Conservation (phyloP, 192 early-diverging fungal genomes). For the Mortierella hygrophila region DNA sequence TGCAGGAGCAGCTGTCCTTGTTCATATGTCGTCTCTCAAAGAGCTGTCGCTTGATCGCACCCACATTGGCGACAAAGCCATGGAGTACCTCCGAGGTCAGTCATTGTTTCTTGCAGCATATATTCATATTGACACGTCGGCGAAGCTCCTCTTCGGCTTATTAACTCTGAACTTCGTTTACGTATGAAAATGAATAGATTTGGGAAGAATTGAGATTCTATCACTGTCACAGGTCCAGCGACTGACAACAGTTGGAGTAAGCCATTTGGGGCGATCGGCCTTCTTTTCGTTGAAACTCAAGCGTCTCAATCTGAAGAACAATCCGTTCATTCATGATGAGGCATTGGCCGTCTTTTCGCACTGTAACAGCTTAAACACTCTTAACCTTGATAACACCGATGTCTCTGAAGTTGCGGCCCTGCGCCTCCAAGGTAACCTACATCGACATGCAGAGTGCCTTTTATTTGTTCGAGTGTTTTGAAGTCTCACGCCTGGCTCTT, state of each 20-base stretch:
- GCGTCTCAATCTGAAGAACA: constrained; percentile 36
- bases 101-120: neutral
- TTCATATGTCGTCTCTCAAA: constrained; percentile 43
- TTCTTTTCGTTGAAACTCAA: constrained; percentile 44
- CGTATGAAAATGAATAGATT: constrained; percentile 8
- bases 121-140: neutral
- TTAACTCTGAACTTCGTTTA: neutral
- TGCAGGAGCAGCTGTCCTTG: constrained; percentile 48
- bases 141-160: too few relatives aligned
- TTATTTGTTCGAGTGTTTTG: neutral
- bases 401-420: constrained; percentile 29
- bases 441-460: too few relatives aligned
- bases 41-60: constrained; percentile 63
- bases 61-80: constrained; percentile 53
- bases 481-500: neutral
- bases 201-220: constrained; percentile 38
- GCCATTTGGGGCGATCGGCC: constrained; percentile 20
- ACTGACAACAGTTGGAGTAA: constrained; percentile 34
- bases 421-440: constrained; percentile 30
- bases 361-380: constrained; percentile 34
- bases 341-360: constrained; percentile 29
- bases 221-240: constrained; percentile 24
- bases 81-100: constrained; percentile 55
- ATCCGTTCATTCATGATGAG: constrained; percentile 49
- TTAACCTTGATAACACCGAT: constrained; percentile 60